Evolutionary conservation across 2,329 filamentous ascomycete genomes (phyloP), one percentile per base, ranked within the genome.

Genomic region (Nothophoma quercina): DNA sequence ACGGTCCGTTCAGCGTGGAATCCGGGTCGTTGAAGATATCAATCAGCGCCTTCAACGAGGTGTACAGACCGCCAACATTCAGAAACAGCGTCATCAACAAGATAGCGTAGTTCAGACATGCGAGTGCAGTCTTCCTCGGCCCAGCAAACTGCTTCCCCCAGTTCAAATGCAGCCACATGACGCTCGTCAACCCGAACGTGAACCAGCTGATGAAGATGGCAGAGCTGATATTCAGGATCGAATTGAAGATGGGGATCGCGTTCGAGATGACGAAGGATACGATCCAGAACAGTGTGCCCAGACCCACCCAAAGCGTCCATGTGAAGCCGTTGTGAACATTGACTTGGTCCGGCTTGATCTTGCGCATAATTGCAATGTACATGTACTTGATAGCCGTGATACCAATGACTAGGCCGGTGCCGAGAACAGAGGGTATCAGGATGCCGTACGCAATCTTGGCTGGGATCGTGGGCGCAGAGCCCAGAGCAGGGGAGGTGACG

Each of bases 381-480:
- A 88, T 77, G 64, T 87, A 86, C 64, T 88, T 88, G 43, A 80
- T 80, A 2, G 85, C 85, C 2, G 89, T 84, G 59, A 88, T 84
- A 12, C 83, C 86, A 64, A 88, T 87, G 51, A 90, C 87, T 4
- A 89, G 86, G 42, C 87, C 88, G 0, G 87, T 86, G 40, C 90
- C 85, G 33, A 90, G 78, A 47, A 90, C 89, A 1, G 88, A 89
- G 16, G 87, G 87, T 4, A 87, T 79, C 1, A 88, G 86, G 48
- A 89, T 78, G 16, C 85, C 86, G 73, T 85, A 90, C 10, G 88
- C 87, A 13, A 87, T 77, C 67, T 89, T 88, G 16, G 83, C 79
- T 25, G 89, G 76, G 0, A 81, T 65, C 2, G 65, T 67, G 3
- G 81, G 79, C 5, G 86, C 83, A 0, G 86, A 88, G 3, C 86